Evolutionary conservation across 2,329 filamentous ascomycete species (phyloP), one percentile per base, ranked within the genome.

Genomic region (Leptosphaerulina australis): DNA sequence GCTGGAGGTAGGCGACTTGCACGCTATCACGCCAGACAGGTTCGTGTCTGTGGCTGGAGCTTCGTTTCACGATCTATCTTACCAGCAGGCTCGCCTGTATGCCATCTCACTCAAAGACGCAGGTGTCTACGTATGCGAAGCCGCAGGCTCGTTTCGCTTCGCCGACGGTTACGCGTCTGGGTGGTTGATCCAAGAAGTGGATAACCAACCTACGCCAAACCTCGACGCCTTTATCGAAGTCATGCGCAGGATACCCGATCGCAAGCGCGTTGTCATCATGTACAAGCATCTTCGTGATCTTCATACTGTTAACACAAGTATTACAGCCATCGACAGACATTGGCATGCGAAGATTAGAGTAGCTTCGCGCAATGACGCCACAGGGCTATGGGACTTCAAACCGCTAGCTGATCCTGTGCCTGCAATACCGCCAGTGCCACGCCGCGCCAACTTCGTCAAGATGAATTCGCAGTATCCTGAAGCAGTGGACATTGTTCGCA

Each of bases 271-370:
- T 9, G 93, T 97, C 22, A 88, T 97, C 49, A 94, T 90, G 6
- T 99, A 97, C 77, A 94, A 95, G 74, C 93, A 99, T 71, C 86
- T 99, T 28, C 83, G 93, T 48, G 95, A 99, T 70, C 79, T 99
- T 49, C 94, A 99, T 73, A 97, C 93, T 0, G 83, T 95, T 44
- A 92, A 96, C 72, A 99, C 94, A 0, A 90, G 88, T 50, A 93
- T 99, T 69, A 83, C 97, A 58, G 88, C 94, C 59, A 84, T 99
- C 46, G 94, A 99, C 72, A 86, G 94, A 33, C 94, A 99, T 74
- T 99, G 94, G 94, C 88, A 91, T 39, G 87, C 87, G 49, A 95
- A 95, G 77, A 97, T 99, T 89, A 88, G 91, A 66, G 78, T 97
- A 64, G 92, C 93, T 3, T 84, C 93, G 44, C 86, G 94, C 47